These are phyloP conservation scores for Metarhizium humberi DNA, from an alignment of 2,329 filamentous ascomycete species.

Conservation along the genomic window DNA sequence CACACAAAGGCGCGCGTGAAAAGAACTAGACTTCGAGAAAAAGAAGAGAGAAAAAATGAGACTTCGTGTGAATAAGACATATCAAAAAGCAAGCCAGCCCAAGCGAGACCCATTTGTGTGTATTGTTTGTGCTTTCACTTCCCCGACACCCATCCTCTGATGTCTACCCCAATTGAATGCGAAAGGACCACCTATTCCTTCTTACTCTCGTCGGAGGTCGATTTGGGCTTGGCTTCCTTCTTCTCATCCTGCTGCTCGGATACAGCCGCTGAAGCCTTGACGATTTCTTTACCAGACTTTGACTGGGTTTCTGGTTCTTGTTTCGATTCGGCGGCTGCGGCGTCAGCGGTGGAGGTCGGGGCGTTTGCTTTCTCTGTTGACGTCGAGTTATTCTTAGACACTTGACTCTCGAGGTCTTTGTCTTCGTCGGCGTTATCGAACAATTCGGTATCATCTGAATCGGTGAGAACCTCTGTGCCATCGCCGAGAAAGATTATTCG, in stretches of 20 bases:
- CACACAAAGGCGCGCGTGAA: neutral
- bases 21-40: neutral
- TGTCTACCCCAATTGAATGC: conserved; percentile 2
- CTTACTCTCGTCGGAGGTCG: conserved; percentile 20
- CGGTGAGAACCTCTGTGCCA: conserved; percentile 84
- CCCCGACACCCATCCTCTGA: neutral
- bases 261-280: neutral
- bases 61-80: neutral
- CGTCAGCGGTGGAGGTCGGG: conserved; percentile 11
- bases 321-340: conserved; percentile 8
- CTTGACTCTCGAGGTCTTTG: conserved; percentile 77
- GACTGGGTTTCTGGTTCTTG: conserved; percentile 8
- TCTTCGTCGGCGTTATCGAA: conserved; percentile 83
- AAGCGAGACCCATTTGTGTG: neutral
- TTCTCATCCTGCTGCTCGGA: conserved; percentile 13
- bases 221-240: conserved; percentile 15
- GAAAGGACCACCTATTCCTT: conserved; percentile 26
- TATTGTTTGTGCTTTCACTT: neutral
- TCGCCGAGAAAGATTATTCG: conserved; percentile 93
- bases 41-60: neutral
- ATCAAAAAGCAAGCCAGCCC: conserved; percentile 5
- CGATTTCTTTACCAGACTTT: conserved; percentile 1
- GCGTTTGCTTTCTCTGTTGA: conserved; percentile 15
- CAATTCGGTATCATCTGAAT: conserved; percentile 85
- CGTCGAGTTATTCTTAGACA: conserved; percentile 47